These are phyloP conservation scores for Pythium sp. DNA, from an alignment of 352 stramenopile species.

Conservation along the genomic window DNA sequence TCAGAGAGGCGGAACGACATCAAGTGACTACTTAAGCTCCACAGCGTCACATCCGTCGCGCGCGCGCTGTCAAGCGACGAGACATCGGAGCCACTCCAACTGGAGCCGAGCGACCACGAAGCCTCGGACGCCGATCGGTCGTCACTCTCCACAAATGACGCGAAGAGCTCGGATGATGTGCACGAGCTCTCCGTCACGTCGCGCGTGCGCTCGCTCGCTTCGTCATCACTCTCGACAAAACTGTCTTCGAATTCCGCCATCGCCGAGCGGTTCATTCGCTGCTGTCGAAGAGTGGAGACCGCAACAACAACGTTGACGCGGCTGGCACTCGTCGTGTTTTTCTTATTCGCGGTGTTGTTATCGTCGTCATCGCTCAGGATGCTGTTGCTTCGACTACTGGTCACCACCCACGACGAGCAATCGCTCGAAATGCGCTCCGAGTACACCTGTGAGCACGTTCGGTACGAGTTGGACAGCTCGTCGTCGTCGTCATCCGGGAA, in stretches of 20 bases:
- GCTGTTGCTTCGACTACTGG: constrained; percentile 4
- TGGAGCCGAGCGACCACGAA: constrained; percentile 8
- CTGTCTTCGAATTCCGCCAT: constrained; percentile 5
- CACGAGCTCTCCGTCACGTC: not conserved
- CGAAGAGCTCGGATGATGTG: constrained; percentile 4
- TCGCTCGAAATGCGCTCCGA: constrained; percentile 9
- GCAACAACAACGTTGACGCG: not conserved
- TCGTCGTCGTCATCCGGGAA: not conserved
- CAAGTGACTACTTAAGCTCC: not conserved
- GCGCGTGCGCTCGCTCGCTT: not conserved
- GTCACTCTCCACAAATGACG: constrained; percentile 8
- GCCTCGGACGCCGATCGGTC: not conserved
- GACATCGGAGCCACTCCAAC: constrained; percentile 13
- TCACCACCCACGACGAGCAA: not conserved
- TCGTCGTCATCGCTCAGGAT: not conserved
- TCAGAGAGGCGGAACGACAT: not conserved
- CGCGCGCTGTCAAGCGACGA: constrained; percentile 12
- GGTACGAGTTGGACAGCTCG: constrained; percentile 13
- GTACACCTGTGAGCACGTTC: constrained; percentile 8
- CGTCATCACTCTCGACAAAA: not conserved
- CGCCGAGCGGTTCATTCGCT: not conserved
- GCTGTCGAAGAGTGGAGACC: not conserved
- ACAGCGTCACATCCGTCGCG: constrained; percentile 5
- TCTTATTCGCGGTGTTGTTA: not conserved
- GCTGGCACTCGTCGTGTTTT: not conserved